Evolutionary conservation across 1,284 basidiomycete species (phyloP).

Genomic region (Leccinum subspadiceum): DNA sequence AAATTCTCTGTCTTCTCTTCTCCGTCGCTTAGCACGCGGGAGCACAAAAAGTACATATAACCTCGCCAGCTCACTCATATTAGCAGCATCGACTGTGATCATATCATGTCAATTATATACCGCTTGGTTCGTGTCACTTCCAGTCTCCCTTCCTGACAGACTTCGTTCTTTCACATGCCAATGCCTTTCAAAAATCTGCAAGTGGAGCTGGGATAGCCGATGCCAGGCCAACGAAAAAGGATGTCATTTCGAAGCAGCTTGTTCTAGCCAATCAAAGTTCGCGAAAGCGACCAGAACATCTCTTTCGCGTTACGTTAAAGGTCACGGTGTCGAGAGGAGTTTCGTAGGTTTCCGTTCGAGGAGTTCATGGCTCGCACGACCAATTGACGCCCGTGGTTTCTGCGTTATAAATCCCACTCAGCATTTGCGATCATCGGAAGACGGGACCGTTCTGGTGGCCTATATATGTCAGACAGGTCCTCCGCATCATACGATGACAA

Average conservation of each 20-base stretch:
- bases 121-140: slow-evolving; percentile 16
- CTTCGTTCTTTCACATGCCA: slow-evolving; percentile 16
- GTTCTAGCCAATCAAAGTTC: not conserved
- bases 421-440: not conserved
- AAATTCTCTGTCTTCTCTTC: slow-evolving; percentile 1
- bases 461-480: not conserved
- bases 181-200: not conserved
- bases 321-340: not conserved
- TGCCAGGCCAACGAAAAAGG: not conserved
- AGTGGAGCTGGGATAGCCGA: not conserved
- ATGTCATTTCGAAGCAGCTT: not conserved
- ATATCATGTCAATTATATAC: slow-evolving; percentile 29
- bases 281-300: not conserved
- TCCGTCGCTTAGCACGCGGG: slow-evolving; percentile 20
- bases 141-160: not conserved
- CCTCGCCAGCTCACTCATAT: slow-evolving; percentile 2
- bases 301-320: not conserved
- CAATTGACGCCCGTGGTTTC: not conserved
- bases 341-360: slow-evolving; percentile 26
- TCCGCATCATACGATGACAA: slow-evolving; percentile 15
- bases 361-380: not conserved
- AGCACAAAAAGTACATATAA: slow-evolving; percentile 6
- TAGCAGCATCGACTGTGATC: slow-evolving; percentile 6
- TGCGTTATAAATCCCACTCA: slow-evolving; percentile 8
- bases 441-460: not conserved